Base-by-base conservation (phyloP, 768 basidiomycete species). In the Pleurotus sapidus region DNA sequence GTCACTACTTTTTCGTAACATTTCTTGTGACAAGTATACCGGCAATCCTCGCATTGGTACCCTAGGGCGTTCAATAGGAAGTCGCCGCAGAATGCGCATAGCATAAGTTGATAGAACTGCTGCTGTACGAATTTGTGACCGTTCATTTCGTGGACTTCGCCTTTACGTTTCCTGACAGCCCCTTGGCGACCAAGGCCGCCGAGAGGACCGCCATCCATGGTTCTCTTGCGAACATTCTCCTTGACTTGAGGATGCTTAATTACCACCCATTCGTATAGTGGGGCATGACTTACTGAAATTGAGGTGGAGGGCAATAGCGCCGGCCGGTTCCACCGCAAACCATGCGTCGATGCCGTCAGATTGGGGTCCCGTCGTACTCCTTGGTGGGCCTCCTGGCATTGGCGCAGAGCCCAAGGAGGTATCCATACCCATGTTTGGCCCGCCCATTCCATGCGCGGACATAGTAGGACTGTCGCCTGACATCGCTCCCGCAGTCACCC, bases 1-100 rank as follows among this genome's bases (percentile, higher is more conserved):
- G 97, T 99, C 63, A 98, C 94, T 18, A 98, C 96, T 71, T 98
- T 98, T 66, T 95, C 92, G 68, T 95, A 96, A 69, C 97, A 99
- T 69, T 96, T 96, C 80, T 95, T 96, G 81, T 99, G 97, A 72
- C 97, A 99, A 2, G 93, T 94, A 72, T 98, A 99, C 60, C 94
- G 88, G 71, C 97, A 99, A 69, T 99, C 97, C 67, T 98, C 97
- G 78, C 97, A 99, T 74, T 98, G 96, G 72, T 95, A 97, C n/a
- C 97, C 97, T 59, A 89, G 80, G 2, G 94, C 96, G 60, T 98
- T 98, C 70, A 98, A 89, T 57, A 99, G 79, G 77, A 99, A 98
- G 66, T 98, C 96, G 74, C 85, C 88, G 77, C 97, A 99, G 73
- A 97, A 93, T 3, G 97, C 97, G 70, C 97, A 99, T 53, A 98